Evolutionary conservation across 371 early-diverging fungal genomes (phyloP), one percentile per base, ranked within the genome.

Genomic region (Mortierella sp.): DNA sequence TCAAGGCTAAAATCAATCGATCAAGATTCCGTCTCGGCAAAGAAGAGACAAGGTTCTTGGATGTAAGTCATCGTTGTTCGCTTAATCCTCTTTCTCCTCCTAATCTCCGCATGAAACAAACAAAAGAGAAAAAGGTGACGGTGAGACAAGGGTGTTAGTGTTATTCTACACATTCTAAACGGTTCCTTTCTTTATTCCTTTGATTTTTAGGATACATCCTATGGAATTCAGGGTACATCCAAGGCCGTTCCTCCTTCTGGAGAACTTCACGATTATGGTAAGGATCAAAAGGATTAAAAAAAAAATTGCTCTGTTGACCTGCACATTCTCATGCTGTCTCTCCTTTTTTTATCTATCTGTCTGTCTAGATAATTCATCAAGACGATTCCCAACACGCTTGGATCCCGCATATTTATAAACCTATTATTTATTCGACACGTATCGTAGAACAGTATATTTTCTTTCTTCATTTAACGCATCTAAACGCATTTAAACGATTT

Each of bases 1-100:
- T 96, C 78, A 94, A 94, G 70, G 88, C 92, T 21, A 96, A 96
- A 74, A 77, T 92, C 52, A 96, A 96, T 69, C 84, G 95, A 61
- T 93, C 93, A 16, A 90, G 90, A 59, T 86, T 96, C 48, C 88
- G 91, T 47, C 83, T 94, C 64, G 89, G 89, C 16, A 95, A 94
- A 64, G 94, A 94, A 69, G 88, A 91, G 16, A 95, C 96, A 16
- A 94, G 92, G 16, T 95, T 95, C 68, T 72, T 95, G 57, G 88
- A 92, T 53, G 91, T 89, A 84, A 83, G 87, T 63, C 28, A 2
- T 28, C 2, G 28, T 28, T 28, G 28, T 28, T 28, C 28, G 16
- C 45, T 45, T 13, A 13, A 13, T 45, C 16, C 4, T 3, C 16
- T 3, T 3, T 3, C 45, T 4, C 45, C 16, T 45, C 45, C 45